Evolutionary conservation across 495 filamentous ascomycete genomes (phyloP).

Genomic region (Tuber magnatum): DNA sequence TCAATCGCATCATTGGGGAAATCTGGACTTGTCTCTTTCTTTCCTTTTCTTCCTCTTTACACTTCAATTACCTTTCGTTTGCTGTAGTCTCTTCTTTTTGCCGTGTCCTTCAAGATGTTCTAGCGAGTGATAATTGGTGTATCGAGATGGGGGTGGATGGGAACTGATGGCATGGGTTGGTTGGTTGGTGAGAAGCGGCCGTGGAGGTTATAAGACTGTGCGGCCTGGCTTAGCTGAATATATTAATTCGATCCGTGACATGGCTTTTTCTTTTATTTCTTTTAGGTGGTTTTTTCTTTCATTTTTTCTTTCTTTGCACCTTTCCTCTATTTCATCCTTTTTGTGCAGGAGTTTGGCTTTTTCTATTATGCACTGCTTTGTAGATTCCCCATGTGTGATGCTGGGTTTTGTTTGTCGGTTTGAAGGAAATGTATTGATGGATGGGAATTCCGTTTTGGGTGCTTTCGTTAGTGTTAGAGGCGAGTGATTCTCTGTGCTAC

Average conservation of each 20-base stretch:
- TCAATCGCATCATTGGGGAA: not conserved
- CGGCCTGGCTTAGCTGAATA: not conserved
- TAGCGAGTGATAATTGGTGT: not conserved
- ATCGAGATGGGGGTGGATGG: not conserved
- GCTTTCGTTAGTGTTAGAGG: not conserved
- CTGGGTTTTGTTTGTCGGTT: not conserved
- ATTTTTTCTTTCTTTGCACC: not conserved
- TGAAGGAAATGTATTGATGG: not conserved
- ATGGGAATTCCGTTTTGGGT: not conserved
- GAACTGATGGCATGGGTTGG: not conserved
- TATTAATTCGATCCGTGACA: not conserved
- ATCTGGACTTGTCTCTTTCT: not conserved
- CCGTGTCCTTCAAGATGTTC: not conserved
- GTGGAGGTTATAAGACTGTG: not conserved
- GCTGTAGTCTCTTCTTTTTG: constrained; percentile 13
- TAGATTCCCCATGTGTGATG: not conserved
- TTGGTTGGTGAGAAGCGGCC: not conserved
- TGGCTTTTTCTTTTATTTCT: not conserved
- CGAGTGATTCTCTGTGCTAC: no score
- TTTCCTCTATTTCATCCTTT: not conserved
- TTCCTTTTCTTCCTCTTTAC: not conserved
- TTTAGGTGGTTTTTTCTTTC: not conserved
- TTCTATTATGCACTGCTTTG: not conserved
- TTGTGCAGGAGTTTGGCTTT: not conserved
- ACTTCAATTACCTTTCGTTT: constrained; percentile 8